Conservation (phyloP, 1,284 basidiomycete species). For the Cutaneotrichosporon mucoides region DNA sequence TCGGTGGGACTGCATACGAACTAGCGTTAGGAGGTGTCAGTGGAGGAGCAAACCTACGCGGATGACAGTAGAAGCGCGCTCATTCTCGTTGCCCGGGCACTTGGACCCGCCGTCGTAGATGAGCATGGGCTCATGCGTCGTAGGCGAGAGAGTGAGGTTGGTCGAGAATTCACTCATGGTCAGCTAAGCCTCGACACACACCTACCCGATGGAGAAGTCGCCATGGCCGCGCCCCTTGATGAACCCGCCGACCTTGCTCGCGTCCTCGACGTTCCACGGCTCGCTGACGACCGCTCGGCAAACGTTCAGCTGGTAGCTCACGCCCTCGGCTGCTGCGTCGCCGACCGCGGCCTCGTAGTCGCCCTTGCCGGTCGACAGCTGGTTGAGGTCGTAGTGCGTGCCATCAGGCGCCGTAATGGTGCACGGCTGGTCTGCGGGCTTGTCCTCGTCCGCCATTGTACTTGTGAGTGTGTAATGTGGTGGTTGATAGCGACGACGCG, state of each 20-base stretch:
- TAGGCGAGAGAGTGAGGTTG: constrained; percentile 33
- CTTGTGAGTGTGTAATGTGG: neutral
- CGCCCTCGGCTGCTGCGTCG: neutral
- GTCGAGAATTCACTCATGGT: constrained; percentile 25
- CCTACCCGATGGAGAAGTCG: constrained; percentile 42
- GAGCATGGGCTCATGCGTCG: constrained; percentile 39
- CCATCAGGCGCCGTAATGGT: constrained; percentile 43
- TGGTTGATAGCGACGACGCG: neutral
- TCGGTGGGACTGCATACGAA: constrained; percentile 43
- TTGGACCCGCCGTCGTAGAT: constrained; percentile 36
- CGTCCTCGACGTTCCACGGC: constrained; percentile 41
- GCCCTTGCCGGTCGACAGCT: constrained; percentile 29
- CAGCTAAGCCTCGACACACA: neutral
- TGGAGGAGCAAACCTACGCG: constrained; percentile 23
- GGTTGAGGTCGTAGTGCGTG: constrained; percentile 45
- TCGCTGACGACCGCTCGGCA: constrained; percentile 44
- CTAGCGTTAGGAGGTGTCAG: constrained; percentile 17
- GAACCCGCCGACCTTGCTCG: constrained; percentile 40
- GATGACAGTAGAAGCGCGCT: constrained; percentile 38
- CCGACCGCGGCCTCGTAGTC: constrained; percentile 38
- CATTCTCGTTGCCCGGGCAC: constrained; percentile 34
- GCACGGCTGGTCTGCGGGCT: constrained; percentile 16
- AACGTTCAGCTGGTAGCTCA: constrained; percentile 45
- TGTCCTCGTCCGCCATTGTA: neutral
- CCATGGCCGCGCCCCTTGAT: constrained; percentile 28